A percentile compares a stretch with the other conserved stretches of the same genome.
Evolutionary conservation across 129 eudicot species (phyloP).

Genomic region (Deinandra increscens): DNA sequence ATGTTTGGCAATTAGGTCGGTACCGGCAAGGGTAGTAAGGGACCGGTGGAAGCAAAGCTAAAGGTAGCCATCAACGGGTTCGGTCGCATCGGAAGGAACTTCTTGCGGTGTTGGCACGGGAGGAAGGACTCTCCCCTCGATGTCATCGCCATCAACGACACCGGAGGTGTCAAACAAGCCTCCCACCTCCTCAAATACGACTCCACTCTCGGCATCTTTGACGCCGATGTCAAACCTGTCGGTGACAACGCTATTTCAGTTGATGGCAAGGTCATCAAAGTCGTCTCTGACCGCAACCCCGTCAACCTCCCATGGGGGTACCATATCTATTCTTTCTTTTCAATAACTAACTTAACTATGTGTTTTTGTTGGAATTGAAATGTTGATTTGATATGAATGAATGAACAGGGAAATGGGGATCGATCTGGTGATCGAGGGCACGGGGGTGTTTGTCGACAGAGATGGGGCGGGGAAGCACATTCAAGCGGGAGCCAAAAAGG

Average conservation of each 20-base stretch:
- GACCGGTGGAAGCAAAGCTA: slow-evolving; percentile 73
- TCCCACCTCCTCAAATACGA: slow-evolving; percentile 98
- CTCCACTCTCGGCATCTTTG: slow-evolving; percentile 93
- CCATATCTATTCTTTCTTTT: background rate
- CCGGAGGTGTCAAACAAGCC: slow-evolving; percentile 96
- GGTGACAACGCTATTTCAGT: slow-evolving; percentile 75
- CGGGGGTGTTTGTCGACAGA: slow-evolving; percentile 96
- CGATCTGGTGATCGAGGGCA: slow-evolving; percentile 85
- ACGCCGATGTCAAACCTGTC: slow-evolving; percentile 78
- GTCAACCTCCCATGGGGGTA: slow-evolving; percentile 78
- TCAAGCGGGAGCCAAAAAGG: slow-evolving; percentile 95
- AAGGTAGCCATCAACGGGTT: slow-evolving; percentile 97
- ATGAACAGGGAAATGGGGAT: slow-evolving; percentile 71
- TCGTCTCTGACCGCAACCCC: slow-evolving; percentile 87
- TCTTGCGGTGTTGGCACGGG: slow-evolving; percentile 99
- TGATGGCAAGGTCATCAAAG: slow-evolving; percentile 86
- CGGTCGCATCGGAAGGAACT: slow-evolving; percentile 96
- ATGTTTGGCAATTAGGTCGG: slow-evolving; percentile 41
- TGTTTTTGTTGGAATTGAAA: background rate
- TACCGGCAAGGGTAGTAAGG: slow-evolving; percentile 46
- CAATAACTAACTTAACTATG: no score
- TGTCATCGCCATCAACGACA: slow-evolving; percentile 88
- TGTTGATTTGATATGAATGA: background rate
- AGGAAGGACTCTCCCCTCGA: slow-evolving; percentile 92
- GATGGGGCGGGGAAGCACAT: slow-evolving; percentile 96